Conservation (phyloP, 139 green algal genomes). For the Chlamydomonas schloesseri region DNA sequence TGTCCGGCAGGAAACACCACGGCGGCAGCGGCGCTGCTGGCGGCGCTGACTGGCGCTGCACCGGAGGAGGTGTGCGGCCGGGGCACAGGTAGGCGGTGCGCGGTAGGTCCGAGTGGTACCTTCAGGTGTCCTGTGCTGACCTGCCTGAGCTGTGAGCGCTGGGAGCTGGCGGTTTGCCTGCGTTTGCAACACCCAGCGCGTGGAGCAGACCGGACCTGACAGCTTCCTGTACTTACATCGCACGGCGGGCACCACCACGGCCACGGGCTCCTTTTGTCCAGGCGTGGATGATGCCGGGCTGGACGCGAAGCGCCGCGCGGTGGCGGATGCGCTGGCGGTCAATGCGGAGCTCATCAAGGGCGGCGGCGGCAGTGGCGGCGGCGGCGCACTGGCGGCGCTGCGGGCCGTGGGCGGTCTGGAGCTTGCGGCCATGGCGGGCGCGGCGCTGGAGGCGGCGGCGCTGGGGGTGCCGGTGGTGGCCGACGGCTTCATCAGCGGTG, state of each 20-base stretch:
- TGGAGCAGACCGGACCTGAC: no score
- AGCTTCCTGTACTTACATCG: no score
- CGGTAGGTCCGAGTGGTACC: no score
- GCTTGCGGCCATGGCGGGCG: conserved; percentile 11
- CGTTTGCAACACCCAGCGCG: no score
- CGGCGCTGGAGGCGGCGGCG: neutral
- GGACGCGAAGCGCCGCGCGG: conserved; percentile 36
- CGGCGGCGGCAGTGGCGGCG: conserved; percentile 14
- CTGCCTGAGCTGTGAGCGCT: no score
- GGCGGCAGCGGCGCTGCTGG: conserved; percentile 39
- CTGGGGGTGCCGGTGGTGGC: conserved; percentile 7
- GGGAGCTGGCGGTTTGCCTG: no score
- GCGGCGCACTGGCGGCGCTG: neutral
- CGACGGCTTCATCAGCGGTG: conserved; percentile 27
- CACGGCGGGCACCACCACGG: no score
- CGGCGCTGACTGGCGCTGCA: conserved; percentile 42
- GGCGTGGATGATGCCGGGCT: conserved; percentile 61
- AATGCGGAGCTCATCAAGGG: conserved; percentile 36
- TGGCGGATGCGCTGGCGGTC: conserved; percentile 43
- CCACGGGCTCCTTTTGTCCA: no score
- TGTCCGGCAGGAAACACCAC: conserved; percentile 61
- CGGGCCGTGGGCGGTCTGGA: conserved; percentile 7
- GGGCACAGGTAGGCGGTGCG: conserved; percentile 40
- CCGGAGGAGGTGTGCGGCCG: conserved; percentile 52
- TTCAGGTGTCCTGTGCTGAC: no score